A percentile compares a stretch with the other conserved stretches of the same genome.
These are phyloP conservation scores for Colletotrichum sp. DNA, from an alignment of 2,329 filamentous ascomycete genomes.

Conservation along the genomic window DNA sequence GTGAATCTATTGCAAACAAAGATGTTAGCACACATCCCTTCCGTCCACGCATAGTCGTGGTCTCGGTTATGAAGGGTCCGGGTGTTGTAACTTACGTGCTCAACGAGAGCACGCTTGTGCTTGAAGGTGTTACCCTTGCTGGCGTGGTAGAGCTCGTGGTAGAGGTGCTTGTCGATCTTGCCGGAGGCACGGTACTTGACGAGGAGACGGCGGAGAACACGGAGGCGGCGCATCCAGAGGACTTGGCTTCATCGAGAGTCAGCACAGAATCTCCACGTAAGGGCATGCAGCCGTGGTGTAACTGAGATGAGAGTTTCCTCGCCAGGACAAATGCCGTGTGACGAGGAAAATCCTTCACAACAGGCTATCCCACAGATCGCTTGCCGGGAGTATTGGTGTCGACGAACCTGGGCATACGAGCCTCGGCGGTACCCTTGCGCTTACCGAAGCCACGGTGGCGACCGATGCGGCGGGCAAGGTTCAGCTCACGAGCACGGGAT, in stretches of 20 bases:
- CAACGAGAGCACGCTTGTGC: constrained; percentile 99
- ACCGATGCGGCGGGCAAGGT: constrained; percentile 91
- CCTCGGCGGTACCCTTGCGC: constrained; percentile 99
- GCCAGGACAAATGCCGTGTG: background rate
- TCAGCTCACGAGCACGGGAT: constrained; percentile 93
- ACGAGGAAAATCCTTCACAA: background rate
- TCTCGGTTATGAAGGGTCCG: background rate
- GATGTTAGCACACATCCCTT: background rate
- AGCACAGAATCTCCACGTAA: background rate
- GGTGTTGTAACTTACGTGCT: constrained; percentile 82
- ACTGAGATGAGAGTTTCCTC: background rate
- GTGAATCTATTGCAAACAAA: constrained; percentile 76
- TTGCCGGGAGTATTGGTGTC: background rate
- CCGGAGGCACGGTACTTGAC: constrained; percentile 99
- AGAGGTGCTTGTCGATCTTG: constrained; percentile 99
- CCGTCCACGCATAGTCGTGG: background rate
- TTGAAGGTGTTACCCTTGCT: constrained; percentile 99
- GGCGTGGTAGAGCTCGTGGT: constrained; percentile 99
- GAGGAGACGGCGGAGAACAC: constrained; percentile 97
- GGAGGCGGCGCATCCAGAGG: constrained; percentile 99
- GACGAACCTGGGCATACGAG: constrained; percentile 96
- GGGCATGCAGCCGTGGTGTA: background rate
- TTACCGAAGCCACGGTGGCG: constrained; percentile 99
- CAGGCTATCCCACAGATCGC: background rate
- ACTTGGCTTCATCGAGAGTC: constrained; percentile 71